These are phyloP conservation scores for Leptodermis oblonga DNA, from an alignment of 257 asterid genomes.

Conservation along the genomic window DNA sequence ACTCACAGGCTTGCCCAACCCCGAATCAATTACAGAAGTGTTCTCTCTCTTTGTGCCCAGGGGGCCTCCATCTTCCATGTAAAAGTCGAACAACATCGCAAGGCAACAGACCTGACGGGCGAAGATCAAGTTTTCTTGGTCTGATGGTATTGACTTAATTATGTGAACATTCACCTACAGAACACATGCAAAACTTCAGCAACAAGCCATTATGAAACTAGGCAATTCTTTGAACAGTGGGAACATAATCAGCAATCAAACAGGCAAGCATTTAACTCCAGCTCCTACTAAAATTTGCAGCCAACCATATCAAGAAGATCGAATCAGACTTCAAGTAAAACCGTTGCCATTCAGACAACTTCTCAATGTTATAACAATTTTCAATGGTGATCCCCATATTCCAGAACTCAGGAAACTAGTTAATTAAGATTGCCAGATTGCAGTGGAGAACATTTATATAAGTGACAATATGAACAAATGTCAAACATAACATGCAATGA, in stretches of 20 bases:
- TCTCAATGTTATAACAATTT: background rate
- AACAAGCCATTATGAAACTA: background rate
- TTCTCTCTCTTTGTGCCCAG: conserved; percentile 41
- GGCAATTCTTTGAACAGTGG: background rate
- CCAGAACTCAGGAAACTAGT: background rate
- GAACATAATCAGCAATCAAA: background rate
- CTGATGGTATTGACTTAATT: conserved; percentile 48
- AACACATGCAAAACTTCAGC: conserved; percentile 16
- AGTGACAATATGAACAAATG: background rate
- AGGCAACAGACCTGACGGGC: conserved; percentile 82
- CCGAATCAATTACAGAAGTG: conserved; percentile 67
- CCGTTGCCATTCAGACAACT: background rate
- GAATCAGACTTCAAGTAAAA: background rate
- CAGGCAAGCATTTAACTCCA: background rate
- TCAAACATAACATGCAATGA: background rate
- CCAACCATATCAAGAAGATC: no score
- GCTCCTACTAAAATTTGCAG: background rate
- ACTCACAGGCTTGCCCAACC: conserved; percentile 68
- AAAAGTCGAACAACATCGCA: conserved; percentile 88
- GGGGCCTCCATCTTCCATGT: conserved; percentile 44
- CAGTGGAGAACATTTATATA: background rate
- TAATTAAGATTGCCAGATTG: background rate
- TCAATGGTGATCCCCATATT: background rate
- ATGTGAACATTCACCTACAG: conserved; percentile 80
- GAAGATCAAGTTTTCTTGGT: conserved; percentile 55